Percentiles rank a stretch among this genome's conserved stretches.
These are phyloP conservation scores for Ascochyta rabiei DNA, from an alignment of 2,329 filamentous ascomycete species.

Conservation along the genomic window DNA sequence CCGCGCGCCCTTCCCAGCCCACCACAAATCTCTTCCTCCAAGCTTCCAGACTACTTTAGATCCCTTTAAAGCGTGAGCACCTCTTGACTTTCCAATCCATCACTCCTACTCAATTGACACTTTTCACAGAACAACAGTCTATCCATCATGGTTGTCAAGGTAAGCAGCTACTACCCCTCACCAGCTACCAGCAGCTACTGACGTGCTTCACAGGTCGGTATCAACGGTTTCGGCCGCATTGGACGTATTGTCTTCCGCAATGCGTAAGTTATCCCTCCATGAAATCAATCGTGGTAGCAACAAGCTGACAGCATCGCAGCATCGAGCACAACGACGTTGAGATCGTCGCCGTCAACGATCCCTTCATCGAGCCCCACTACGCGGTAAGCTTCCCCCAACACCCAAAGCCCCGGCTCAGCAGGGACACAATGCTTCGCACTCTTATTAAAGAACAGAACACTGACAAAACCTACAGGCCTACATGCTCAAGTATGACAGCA, in stretches of 20 bases:
- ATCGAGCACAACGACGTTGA: constrained; percentile 88
- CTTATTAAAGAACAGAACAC: constrained; percentile 12
- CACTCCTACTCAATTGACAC: constrained; percentile 21
- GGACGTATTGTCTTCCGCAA: constrained; percentile 99
- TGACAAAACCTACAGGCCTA: constrained; percentile 72
- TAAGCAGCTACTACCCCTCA: constrained; percentile 38
- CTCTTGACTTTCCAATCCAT: constrained; percentile 14
- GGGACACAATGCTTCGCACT: background rate
- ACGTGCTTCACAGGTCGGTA: constrained; percentile 71
- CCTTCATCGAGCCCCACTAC: constrained; percentile 98
- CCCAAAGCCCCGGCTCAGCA: background rate
- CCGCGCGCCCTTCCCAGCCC: constrained; percentile 16
- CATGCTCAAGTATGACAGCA: constrained; percentile 99
- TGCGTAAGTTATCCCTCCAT: constrained; percentile 64
- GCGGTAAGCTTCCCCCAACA: constrained; percentile 71
- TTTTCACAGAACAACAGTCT: constrained; percentile 29
- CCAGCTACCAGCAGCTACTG: constrained; percentile 27
- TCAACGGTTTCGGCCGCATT: constrained; percentile 99
- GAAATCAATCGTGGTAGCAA: background rate
- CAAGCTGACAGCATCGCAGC: constrained; percentile 51
- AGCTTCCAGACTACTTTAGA: constrained; percentile 24
- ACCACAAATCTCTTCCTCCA: constrained; percentile 29
- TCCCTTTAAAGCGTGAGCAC: constrained; percentile 31
- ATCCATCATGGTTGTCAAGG: constrained; percentile 56
- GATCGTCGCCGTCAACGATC: constrained; percentile 97